Evolutionary conservation across 2,329 filamentous ascomycete genomes (phyloP), one percentile per base, ranked within the genome.

Genomic region (Monilinia fructigena): DNA sequence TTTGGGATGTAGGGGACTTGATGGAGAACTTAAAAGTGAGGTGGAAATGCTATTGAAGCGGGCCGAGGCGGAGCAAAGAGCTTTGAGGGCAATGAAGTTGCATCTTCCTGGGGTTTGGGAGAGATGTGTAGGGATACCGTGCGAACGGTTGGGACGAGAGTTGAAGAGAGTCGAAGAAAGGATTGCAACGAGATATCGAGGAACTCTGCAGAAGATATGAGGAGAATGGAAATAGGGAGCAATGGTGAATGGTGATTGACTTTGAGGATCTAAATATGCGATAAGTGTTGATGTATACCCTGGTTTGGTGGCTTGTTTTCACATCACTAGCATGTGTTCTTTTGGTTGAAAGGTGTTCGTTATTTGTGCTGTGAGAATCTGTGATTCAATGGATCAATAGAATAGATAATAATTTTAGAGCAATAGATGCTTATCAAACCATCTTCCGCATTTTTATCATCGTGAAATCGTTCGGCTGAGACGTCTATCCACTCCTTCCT

Each of bases 121-220:
- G 68, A 60, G 11, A 40, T 67, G 45, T 68, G 62, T 62, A 63
- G 63, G 23, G 55, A 63, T 11, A 63, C 58, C 31, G 60, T 65
- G 42, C 48, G 66, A 35, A 68, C 52, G 60, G 50, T 71, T 26
- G 71, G 68, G 4, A 55, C 59, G 64, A 70, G 71, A 60, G 67
- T 71, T 35, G 67, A 63, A 56, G 66, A 56, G 66, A 65, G 55
- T 62, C 62, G 65, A 70, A 66, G 63, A 66, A 70, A 53, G 68
- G 63, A 20, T 70, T 67, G 58, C 66, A 62, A 66, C 70, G 66
- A 23, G 69, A 69, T 40, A 61, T 71, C 53, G 66, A 69, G 26
- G 63, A 48, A 55, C 52, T 72, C 26, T 67, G 66, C 23, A 65
- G 68, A 40, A 70, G 72, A 56, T 67, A 68, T 54, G 77, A 79